Conservation (phyloP, 2,329 filamentous ascomycete species). For the Penicillium digitatum region DNA sequence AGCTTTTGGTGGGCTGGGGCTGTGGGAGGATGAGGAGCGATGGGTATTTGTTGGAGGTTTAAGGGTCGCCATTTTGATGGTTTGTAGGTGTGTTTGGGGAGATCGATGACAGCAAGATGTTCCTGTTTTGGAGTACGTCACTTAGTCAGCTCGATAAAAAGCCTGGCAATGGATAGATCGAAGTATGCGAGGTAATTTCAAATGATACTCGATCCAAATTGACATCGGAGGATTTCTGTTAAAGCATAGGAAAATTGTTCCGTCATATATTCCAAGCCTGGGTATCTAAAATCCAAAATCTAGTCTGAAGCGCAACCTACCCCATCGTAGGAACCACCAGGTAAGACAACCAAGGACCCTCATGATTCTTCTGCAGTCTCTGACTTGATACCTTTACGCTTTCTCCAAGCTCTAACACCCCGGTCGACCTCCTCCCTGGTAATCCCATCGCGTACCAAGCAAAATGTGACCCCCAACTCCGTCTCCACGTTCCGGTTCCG, state of each 20-base stretch:
- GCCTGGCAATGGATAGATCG: background rate
- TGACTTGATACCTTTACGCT: slow-evolving; percentile 55
- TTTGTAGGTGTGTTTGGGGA: slow-evolving; percentile 5
- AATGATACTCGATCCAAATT: background rate
- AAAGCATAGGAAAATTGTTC: background rate
- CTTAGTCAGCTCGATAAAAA: background rate
- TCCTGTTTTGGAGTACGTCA: background rate
- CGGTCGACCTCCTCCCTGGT: slow-evolving; percentile 71
- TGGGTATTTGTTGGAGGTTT: slow-evolving; percentile 30
- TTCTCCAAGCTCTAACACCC: slow-evolving; percentile 77
- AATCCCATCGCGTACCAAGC: slow-evolving; percentile 74
- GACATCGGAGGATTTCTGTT: background rate
- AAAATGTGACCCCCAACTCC: slow-evolving; percentile 76
- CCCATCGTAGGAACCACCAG: background rate
- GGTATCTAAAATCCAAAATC: background rate
- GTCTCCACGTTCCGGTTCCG: slow-evolving; percentile 76
- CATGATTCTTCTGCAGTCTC: slow-evolving; percentile 7
- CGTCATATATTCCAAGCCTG: background rate
- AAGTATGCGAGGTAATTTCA: background rate
- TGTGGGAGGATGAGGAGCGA: slow-evolving; percentile 24
- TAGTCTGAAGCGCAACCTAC: background rate
- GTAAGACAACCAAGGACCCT: background rate
- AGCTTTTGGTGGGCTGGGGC: slow-evolving; percentile 31
- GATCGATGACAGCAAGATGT: background rate
- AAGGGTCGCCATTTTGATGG: slow-evolving; percentile 21